These are phyloP conservation scores for Liquidambar formosana DNA, from an alignment of 164 flowering plant species.

Conservation along the genomic window DNA sequence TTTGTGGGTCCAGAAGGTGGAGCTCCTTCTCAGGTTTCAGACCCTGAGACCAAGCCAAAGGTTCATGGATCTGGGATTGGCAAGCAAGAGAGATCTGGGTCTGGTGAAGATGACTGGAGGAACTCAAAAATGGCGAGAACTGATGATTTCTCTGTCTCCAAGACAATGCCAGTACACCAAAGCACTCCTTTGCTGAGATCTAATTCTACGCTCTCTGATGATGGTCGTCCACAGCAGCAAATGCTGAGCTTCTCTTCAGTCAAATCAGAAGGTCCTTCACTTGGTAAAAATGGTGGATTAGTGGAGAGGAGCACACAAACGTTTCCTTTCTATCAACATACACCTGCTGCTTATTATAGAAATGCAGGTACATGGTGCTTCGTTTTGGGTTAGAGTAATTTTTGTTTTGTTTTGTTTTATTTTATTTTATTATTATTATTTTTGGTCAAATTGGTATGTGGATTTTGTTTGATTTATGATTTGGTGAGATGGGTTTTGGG, in stretches of 20 bases:
- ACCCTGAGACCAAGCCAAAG: conserved; percentile 33
- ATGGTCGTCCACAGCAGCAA: conserved; percentile 35
- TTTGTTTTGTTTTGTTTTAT: neutral
- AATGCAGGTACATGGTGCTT: conserved; percentile 42
- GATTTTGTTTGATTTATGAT: conserved; percentile 6
- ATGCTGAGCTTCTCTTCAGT: conserved; percentile 71
- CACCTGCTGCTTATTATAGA: conserved; percentile 35
- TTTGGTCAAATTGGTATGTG: neutral
- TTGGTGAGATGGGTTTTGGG: conserved; percentile 9
- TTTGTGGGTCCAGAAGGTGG: conserved; percentile 29
- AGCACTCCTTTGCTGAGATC: conserved; percentile 47
- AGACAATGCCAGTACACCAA: conserved; percentile 45
- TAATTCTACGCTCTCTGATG: conserved; percentile 33
- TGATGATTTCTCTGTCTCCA: conserved; percentile 29
- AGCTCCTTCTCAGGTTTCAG: conserved; percentile 24
- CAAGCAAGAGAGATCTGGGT: conserved; percentile 24
- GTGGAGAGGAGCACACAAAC: conserved; percentile 15
- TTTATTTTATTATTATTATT: neutral
- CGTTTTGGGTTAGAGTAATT: neutral
- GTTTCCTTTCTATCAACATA: conserved; percentile 33
- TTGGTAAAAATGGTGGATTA: conserved; percentile 12
- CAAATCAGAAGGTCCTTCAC: conserved; percentile 33
- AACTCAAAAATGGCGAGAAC: conserved; percentile 47
- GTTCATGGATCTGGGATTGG: conserved; percentile 52
- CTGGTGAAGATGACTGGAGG: conserved; percentile 48